These are phyloP conservation scores for Apophysomyces variabilis DNA, from an alignment of 371 early-diverging fungal species.

Conservation along the genomic window DNA sequence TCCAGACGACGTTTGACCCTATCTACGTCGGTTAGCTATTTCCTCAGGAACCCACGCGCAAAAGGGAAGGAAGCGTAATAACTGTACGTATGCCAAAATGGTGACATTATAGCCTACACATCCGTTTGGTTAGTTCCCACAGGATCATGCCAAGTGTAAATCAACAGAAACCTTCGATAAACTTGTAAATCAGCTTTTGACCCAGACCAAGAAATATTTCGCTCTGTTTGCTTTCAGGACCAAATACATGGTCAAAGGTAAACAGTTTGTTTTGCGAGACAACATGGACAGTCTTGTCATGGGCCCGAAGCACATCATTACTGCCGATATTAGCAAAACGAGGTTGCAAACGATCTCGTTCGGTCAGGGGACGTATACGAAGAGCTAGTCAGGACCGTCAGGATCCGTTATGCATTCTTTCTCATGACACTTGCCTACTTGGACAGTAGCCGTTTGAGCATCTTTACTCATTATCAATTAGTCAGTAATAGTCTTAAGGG, in stretches of 20 bases:
- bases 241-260: constrained; percentile 56
- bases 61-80: constrained; percentile 34
- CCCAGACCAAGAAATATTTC: constrained; percentile 48
- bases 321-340: constrained; percentile 39
- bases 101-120: constrained; percentile 88
- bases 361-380: constrained; percentile 50
- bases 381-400: constrained; percentile 30
- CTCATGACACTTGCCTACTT: constrained; percentile 40
- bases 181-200: constrained; percentile 43
- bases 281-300: constrained; percentile 47
- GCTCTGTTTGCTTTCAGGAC: constrained; percentile 39
- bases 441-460: constrained; percentile 29
- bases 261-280: constrained; percentile 49
- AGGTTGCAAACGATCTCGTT: constrained; percentile 50
- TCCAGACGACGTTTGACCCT: constrained; percentile 92
- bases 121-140: neutral
- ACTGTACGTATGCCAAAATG: constrained; percentile 93
- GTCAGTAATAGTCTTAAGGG: neutral
- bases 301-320: constrained; percentile 40
- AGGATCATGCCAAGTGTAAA: neutral
- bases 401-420: neutral
- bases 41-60: constrained; percentile 4
- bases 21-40: constrained; percentile 8
- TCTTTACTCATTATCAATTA: constrained; percentile 31
- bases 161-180: constrained; percentile 41